Evolutionary conservation across 768 basidiomycete species (phyloP), one percentile per base, ranked within the genome.

Genomic region (Leccinum pellstonianum): DNA sequence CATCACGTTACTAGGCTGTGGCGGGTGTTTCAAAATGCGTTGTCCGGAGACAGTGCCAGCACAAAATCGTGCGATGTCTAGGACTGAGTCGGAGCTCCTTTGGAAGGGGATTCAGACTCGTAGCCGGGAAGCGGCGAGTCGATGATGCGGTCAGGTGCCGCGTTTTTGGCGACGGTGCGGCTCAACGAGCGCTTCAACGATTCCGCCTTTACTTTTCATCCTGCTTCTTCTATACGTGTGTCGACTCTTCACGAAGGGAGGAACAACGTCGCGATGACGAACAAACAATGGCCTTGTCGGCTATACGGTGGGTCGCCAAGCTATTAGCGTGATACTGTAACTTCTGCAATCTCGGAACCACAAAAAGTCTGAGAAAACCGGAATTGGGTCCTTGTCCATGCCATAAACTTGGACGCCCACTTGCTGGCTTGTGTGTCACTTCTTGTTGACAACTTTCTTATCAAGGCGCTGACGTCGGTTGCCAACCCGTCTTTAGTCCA

Each of bases 291-390:
- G 3, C 33, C 21, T 15, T 14, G 17, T 31, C 35, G 51, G 60
- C 29, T 10, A 17, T 48, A 31, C 35, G 12, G 59, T 38, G 33
- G 43, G 19, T 29, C 47, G 23, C 15, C 31, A 25, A 56, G 31
- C 29, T 17, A 17, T 46, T 35, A 33, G 33, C 33, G 19, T 33
- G 21, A 25, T 10, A 25, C 23, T 23, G 23, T 23, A 23, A 48
- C 21, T 33, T 12, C 17, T 41, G 38, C 23, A 35, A 64, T 59
- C 62, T 47, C 46, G 25, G 35, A 55, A 53, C 11, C 43, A 53
- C 50, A 43, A 54, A 27, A 58, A 23, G 62, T 37, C 62, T 64
- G 63, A 64, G 63, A 65, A 64, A 61, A 31, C 54, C 58, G 38
- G n/a, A 54, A 60, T 41, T 43, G 46, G 35, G 19, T 33, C 43